These are phyloP conservation scores for Taphrina confusa DNA, from an alignment of 1,139 yeast genomes.

Conservation along the genomic window DNA sequence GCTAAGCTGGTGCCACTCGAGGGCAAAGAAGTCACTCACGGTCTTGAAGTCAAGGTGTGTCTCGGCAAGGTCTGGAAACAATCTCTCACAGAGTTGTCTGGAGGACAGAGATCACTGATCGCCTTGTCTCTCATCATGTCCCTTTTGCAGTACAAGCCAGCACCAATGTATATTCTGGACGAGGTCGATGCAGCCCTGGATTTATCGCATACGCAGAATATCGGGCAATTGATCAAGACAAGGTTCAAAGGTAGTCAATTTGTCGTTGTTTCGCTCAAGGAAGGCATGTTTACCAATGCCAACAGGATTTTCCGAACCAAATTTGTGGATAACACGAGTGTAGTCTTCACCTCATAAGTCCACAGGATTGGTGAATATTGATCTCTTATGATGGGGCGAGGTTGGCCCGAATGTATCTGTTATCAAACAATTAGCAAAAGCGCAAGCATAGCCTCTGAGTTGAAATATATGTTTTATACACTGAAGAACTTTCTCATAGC, in stretches of 20 bases:
- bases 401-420: no score
- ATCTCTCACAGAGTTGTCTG: slow-evolving; percentile 89
- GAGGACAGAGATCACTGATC: slow-evolving; percentile 93
- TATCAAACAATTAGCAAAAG: no score
- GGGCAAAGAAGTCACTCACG: slow-evolving; percentile 79
- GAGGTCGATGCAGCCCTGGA: slow-evolving; percentile 99
- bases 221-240: slow-evolving; percentile 93
- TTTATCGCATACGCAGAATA: slow-evolving; percentile 93
- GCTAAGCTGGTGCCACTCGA: slow-evolving; percentile 86
- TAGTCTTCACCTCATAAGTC: slow-evolving; percentile 51
- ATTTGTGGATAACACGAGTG: slow-evolving; percentile 95
- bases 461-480: no score
- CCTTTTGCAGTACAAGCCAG: slow-evolving; percentile 88
- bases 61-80: slow-evolving; percentile 95
- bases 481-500: no score
- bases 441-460: no score
- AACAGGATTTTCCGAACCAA: slow-evolving; percentile 89
- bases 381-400: no score
- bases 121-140: slow-evolving; percentile 83
- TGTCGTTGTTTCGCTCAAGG: slow-evolving; percentile 92
- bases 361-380: no score
- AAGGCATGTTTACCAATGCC: slow-evolving; percentile 97
- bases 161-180: slow-evolving; percentile 95
- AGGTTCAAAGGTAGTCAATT: slow-evolving; percentile 94
- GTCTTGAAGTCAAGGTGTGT: slow-evolving; percentile 86